Evolutionary conservation across 1,139 yeast species (phyloP), one percentile per base, ranked within the genome.

Genomic region (Magnusiomyces tetraspermus): DNA sequence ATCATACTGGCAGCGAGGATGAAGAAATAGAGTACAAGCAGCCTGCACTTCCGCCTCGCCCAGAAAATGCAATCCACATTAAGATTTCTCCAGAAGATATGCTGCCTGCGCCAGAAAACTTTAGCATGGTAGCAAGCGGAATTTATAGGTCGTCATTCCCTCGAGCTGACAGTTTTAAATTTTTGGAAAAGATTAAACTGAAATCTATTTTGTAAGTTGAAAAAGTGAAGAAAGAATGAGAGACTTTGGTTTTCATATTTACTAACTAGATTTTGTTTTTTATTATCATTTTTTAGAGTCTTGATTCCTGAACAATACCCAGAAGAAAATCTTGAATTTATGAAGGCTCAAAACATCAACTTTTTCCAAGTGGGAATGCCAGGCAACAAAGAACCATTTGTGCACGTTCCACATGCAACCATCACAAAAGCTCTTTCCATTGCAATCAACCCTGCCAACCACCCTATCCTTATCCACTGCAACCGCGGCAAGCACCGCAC

Each of bases 401-500:
- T 87, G 38, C 85, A 85, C 60, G 61, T 92, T 52, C 84, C 94
- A 42, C 82, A 85, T 30, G 83, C 81, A 42, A 73, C 85, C 46
- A 80, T 92, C 48, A 85, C 94, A 0, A 79, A 80, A 56, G 97
- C 97, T 0, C 73, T 90, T 56, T 82, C 84, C 62, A 82, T 89
- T 28, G 88, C 89, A 15, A 68, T 89, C 17, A 76, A 92, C 62
- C 96, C 96, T 0, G 80, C 67, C 19, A 90, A 92, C 67, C 97
- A 89, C 55, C 98, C 98, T 0, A 74, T 92, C 15, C 72, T 92
- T 55, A 86, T 92, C 48, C 98, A 92, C 69, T 92, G 98, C 69
- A 92, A 92, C 68, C 74, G 97, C 55, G 98, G 98, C 10, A 92
- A 92, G 61, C 98, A 92, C 66, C 77, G 98, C 60, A 92, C 98